phyloP scores from a whole-genome alignment of 768 basidiomycete species.

The Rubroboletus satanas region DNA sequence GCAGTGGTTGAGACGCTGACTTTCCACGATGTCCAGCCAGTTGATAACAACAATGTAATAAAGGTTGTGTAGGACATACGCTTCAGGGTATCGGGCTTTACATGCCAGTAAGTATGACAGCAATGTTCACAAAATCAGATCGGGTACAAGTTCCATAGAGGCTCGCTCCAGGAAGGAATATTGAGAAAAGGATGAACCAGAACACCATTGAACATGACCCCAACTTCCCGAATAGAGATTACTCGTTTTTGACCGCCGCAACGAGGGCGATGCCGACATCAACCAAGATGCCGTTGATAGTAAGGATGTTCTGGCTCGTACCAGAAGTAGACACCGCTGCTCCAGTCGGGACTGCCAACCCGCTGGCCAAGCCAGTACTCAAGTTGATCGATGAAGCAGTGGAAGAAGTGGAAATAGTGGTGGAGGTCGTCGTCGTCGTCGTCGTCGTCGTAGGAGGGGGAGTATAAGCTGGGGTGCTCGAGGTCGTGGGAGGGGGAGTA shows the following conservation, averaged over 20 bases:
- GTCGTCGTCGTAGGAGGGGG: slow-evolving; percentile 13
- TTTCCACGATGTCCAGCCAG: background rate
- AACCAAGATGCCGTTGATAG: slow-evolving; percentile 36
- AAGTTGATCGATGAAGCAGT: slow-evolving; percentile 17
- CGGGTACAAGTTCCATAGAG: background rate
- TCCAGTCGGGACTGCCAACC: slow-evolving; percentile 24
- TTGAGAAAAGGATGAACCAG: background rate
- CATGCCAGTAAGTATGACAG: slow-evolving; percentile 9
- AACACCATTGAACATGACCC: background rate
- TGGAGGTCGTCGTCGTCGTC: slow-evolving; percentile 16
- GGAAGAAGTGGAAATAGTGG: slow-evolving; percentile 8
- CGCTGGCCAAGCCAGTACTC: slow-evolving; percentile 21
- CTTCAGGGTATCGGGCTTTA: slow-evolving; percentile 21
- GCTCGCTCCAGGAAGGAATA: slow-evolving; percentile 8
- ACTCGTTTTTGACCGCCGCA: background rate
- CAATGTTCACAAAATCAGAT: background rate
- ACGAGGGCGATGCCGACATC: slow-evolving; percentile 26
- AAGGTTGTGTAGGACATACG: slow-evolving; percentile 3
- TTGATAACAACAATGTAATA: slow-evolving; percentile 1
- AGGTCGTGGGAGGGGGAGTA: slow-evolving; percentile 22
- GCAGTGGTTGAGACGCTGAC: background rate
- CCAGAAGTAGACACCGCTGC: slow-evolving; percentile 31
- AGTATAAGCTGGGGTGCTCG: slow-evolving; percentile 17
- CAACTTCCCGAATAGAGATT: background rate
- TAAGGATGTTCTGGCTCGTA: slow-evolving; percentile 31